Percentiles rank a stretch among this genome's conserved stretches.
Conservation (phyloP, 116 monocot species). For the Papilionanthe hybrid region DNA sequence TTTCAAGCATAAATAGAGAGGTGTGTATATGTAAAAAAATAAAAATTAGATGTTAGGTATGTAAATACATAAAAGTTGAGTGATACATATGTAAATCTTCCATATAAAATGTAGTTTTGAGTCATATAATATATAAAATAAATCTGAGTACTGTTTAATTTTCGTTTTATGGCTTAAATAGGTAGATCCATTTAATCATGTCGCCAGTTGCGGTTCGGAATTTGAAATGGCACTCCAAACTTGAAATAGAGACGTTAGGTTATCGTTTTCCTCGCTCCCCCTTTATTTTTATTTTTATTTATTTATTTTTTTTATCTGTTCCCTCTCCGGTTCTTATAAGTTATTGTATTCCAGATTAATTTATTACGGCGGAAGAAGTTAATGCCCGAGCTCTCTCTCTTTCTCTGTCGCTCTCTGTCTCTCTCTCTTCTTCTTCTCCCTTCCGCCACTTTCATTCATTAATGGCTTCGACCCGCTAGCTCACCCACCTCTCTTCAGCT, state of each 20-base stretch:
- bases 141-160: too few species aligned
- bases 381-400: not conserved
- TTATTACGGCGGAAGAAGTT: not conserved
- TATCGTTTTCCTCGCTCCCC: conserved; percentile 14
- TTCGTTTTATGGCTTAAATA: too few species aligned
- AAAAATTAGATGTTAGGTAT: too few species aligned
- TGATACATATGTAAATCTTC: too few species aligned
- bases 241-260: conserved; percentile 36
- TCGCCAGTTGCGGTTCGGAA: not conserved
- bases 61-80: too few species aligned
- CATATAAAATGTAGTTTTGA: too few species aligned
- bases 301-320: not conserved
- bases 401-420: conserved; percentile 11
- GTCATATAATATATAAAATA: too few species aligned
- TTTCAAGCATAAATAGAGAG: too few species aligned
- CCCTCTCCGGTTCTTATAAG: not conserved
- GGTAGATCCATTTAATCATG: too few species aligned
- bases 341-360: not conserved
- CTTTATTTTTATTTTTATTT: too few species aligned
- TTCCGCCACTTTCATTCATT: conserved; percentile 12
- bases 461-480: conserved; percentile 15
- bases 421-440: conserved; percentile 8
- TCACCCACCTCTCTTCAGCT: not conserved
- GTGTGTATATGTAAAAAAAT: too few species aligned
- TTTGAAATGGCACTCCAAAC: conserved; percentile 1